Conservation (phyloP, 768 basidiomycete genomes). For the Boletellus emodensis region DNA sequence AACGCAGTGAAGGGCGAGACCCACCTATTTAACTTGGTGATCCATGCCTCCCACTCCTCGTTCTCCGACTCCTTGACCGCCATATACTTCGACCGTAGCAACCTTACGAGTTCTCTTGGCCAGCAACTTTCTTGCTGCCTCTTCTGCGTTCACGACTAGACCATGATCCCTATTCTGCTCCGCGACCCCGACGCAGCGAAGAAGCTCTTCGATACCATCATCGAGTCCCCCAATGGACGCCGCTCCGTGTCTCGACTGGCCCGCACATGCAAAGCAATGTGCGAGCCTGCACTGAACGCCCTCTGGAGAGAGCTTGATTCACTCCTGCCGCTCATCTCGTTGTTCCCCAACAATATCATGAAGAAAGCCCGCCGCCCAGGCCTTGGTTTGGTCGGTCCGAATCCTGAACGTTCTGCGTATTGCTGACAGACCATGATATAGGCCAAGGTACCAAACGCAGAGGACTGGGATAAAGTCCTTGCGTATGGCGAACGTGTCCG, state of each 20-base stretch:
- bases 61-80: constrained; percentile 35
- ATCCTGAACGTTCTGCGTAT: not conserved
- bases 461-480: constrained; percentile 67
- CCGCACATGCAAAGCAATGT: constrained; percentile 70
- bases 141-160: constrained; percentile 48
- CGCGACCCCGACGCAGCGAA: constrained; percentile 58
- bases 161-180: constrained; percentile 52
- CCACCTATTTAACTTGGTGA: constrained; percentile 26
- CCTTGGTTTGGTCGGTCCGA: constrained; percentile 62
- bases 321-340: constrained; percentile 62
- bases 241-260: constrained; percentile 67
- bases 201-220: constrained; percentile 48
- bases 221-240: constrained; percentile 59
- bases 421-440: constrained; percentile 24
- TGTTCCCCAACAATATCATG: constrained; percentile 66
- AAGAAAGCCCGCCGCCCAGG: constrained; percentile 71
- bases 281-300: constrained; percentile 64
- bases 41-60: constrained; percentile 36
- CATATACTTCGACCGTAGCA: constrained; percentile 32
- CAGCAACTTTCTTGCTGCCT: constrained; percentile 34
- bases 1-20: constrained; percentile 42
- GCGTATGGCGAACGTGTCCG: constrained; percentile 65
- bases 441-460: constrained; percentile 57
- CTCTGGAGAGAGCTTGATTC: constrained; percentile 80
- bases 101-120: constrained; percentile 24